Base-by-base conservation (phyloP, 331 rosid species). In the Erythrophleum ivorense region DNA sequence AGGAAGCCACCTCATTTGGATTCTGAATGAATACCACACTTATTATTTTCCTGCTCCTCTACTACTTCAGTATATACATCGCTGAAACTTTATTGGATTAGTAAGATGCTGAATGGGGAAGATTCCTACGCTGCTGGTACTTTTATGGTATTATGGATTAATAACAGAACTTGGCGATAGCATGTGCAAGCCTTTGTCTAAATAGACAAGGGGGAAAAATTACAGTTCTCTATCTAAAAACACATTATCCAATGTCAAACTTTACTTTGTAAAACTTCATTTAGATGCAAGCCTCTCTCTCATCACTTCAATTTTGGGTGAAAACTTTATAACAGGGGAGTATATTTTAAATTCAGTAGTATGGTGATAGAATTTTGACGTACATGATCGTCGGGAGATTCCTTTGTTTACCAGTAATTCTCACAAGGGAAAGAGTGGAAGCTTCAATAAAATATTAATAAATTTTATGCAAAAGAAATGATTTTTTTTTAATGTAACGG, bases 1-100 rank as follows among this genome's bases (percentile, higher is more conserved):
- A 55, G 81, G 86, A 82, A 85, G 71, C 43, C 24, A 60, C 79
- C 70, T 58, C 54, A 18, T 49, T 73, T 77, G 77, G 73, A 21
- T 62, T 50, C 60, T 53, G 52, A 57, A 49, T 70, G 73, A 52
- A 49, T 46, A 36, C 8, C 33, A 29, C 46, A 2, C 38, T 21
- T 46, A 4, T 29, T 0, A 53, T 52, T 34, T 53, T 34, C 2
- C 29, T 15, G 18, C 36, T 45, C 3, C 15, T 12, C 52, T 41
- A 21, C 29, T 29, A 33, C 36, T 34, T 43, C n/a, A 10, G 41
- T 13, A 11, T 73, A 33, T 14, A 34, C 53, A 9, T 73, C 19
- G 50, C 36, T 10, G 8, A 40, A 4, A 15, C n/a, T n/a, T 36
- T 15, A 6, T 11, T 36, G n/a, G 3, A 73, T 54, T 19, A 38